Percentiles rank a stretch among this genome's conserved stretches.
Conservation (phyloP, 495 filamentous ascomycete species). For the Xanthoparmelia taractica region DNA sequence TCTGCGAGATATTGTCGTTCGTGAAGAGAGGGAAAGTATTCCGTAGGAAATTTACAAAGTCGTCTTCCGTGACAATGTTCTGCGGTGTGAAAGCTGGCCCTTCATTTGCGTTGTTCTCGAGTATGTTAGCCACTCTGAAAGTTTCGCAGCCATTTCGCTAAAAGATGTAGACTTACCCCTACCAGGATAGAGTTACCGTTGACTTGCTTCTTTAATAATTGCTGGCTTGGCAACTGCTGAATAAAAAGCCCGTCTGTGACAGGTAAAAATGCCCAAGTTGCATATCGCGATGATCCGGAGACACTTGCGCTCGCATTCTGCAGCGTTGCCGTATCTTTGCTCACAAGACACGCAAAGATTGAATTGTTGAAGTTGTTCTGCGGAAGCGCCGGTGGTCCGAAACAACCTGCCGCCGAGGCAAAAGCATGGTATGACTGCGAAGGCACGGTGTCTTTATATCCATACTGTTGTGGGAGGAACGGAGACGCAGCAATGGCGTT, state of each 20-base stretch:
- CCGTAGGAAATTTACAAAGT: slow-evolving; percentile 40
- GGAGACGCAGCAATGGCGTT: slow-evolving; percentile 46
- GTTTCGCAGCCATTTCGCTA: no score
- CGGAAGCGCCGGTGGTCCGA: slow-evolving; percentile 16
- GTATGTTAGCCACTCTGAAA: slow-evolving; percentile 20
- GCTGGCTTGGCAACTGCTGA: slow-evolving; percentile 43
- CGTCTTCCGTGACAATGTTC: slow-evolving; percentile 40
- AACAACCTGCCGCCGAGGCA: slow-evolving; percentile 45
- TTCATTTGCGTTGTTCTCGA: slow-evolving; percentile 48
- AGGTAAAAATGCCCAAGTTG: slow-evolving; percentile 54
- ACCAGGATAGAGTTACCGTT: slow-evolving; percentile 47
- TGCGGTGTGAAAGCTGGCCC: slow-evolving; percentile 46
- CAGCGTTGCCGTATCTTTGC: slow-evolving; percentile 41
- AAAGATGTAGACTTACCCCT: slow-evolving; percentile 33
- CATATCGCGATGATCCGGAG: slow-evolving; percentile 38
- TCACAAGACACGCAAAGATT: slow-evolving; percentile 50
- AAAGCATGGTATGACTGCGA: slow-evolving; percentile 50
- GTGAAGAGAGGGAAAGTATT: slow-evolving; percentile 45
- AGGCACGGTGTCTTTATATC: slow-evolving; percentile 45
- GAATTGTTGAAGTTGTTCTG: slow-evolving; percentile 27
- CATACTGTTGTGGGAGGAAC: slow-evolving; percentile 43
- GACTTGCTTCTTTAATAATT: slow-evolving; percentile 43
- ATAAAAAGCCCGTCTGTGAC: slow-evolving; percentile 56
- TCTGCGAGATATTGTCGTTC: slow-evolving; percentile 35
- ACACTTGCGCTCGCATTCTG: slow-evolving; percentile 49